These are phyloP conservation scores for Dactylis glomerata DNA, from an alignment of 176 grass and related monocot genomes.

Conservation along the genomic window DNA sequence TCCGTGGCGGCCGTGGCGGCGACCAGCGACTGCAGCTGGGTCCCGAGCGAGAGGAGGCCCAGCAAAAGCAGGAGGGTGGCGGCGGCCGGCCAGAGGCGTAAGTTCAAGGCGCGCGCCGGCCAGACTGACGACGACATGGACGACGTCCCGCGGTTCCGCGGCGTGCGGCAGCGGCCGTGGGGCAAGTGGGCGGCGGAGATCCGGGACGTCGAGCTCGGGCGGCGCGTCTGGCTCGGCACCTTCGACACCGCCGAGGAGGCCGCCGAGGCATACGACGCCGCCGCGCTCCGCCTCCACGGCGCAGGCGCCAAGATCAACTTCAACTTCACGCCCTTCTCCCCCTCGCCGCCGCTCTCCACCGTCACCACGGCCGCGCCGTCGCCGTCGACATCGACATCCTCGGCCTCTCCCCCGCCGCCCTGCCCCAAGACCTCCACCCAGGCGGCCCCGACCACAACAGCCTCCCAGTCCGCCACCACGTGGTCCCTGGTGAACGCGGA, in stretches of 20 bases:
- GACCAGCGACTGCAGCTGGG: background rate
- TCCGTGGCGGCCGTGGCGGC: no score
- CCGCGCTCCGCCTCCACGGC: constrained; percentile 57
- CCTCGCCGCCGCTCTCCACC: background rate
- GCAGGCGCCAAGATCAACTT: constrained; percentile 51
- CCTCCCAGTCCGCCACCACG: background rate
- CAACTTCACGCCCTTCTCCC: background rate
- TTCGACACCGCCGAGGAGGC: constrained; percentile 75
- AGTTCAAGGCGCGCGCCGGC: constrained; percentile 38
- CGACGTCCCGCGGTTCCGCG: constrained; percentile 53
- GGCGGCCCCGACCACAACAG: background rate
- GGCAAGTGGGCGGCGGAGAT: constrained; percentile 97
- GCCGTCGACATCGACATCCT: background rate
- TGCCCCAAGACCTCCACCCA: background rate
- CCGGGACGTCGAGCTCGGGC: constrained; percentile 62
- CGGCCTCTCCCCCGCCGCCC: background rate
- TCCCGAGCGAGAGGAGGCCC: background rate
- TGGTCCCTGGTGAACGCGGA: constrained; percentile 12
- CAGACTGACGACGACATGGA: constrained; percentile 30
- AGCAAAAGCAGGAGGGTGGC: background rate
- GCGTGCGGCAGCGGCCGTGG: constrained; percentile 83
- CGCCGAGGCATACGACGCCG: constrained; percentile 58
- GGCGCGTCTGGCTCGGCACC: constrained; percentile 80
- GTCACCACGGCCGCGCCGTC: background rate
- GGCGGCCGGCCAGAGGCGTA: constrained; percentile 7